Evolutionary conservation across 371 early-diverging fungal species (phyloP).

Genomic region (Mucor piriformis): DNA sequence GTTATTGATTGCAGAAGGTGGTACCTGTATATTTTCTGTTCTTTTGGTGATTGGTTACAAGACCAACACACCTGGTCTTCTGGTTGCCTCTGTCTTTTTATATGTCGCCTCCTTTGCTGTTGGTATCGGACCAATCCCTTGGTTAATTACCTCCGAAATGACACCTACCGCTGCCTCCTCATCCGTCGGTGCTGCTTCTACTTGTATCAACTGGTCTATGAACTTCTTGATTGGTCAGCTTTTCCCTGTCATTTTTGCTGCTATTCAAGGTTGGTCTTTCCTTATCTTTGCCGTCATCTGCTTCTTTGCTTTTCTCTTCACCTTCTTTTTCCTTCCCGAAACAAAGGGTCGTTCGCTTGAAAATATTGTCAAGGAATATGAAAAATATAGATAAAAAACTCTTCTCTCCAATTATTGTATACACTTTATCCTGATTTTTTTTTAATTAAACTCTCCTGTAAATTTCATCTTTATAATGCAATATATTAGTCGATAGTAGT

Average conservation of each 20-base stretch:
- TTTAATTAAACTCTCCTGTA: background rate
- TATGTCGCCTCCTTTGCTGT: conserved; percentile 81
- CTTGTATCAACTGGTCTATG: conserved; percentile 65
- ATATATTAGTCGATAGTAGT: too few species aligned
- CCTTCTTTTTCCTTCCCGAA: conserved; percentile 69
- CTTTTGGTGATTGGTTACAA: conserved; percentile 60
- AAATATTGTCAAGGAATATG: conserved; percentile 36
- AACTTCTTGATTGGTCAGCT: conserved; percentile 54
- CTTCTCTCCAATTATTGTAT: background rate
- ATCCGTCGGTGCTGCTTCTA: conserved; percentile 49
- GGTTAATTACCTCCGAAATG: conserved; percentile 74
- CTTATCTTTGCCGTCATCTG: conserved; percentile 53
- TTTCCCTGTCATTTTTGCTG: conserved; percentile 64
- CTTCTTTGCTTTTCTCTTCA: conserved; percentile 24
- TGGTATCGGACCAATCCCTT: conserved; percentile 85
- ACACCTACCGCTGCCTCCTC: conserved; percentile 65
- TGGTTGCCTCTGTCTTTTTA: conserved; percentile 67
- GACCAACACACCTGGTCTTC: conserved; percentile 44
- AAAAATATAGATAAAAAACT: conserved; percentile 8
- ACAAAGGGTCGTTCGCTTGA: conserved; percentile 72
- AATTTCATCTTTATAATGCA: background rate
- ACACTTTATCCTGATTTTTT: background rate
- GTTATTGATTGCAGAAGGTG: conserved; percentile 64
- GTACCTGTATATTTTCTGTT: conserved; percentile 58
- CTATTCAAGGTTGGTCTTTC: conserved; percentile 67